A percentile compares a stretch with the other conserved stretches of the same genome.
phyloP scores from a whole-genome alignment of 352 stramenopile species.

The Pythium myriotylum region DNA sequence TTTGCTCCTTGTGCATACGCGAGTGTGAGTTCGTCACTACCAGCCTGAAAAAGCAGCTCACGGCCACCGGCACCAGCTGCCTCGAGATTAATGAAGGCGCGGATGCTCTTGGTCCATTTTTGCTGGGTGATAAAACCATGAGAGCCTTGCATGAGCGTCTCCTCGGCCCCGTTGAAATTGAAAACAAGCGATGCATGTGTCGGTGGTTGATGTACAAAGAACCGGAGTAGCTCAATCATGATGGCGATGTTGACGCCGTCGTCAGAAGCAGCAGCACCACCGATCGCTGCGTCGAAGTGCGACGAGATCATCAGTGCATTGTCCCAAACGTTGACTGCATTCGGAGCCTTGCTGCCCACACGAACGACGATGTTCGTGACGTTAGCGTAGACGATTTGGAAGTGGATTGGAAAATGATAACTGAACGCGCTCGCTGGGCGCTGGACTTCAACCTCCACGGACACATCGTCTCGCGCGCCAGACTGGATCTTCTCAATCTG shows the following conservation, averaged over 20 bases:
- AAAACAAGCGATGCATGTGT: slow-evolving; percentile 64
- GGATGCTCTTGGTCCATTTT: slow-evolving; percentile 66
- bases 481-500: slow-evolving; percentile 63
- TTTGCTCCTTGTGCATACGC: slow-evolving; percentile 71
- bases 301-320: slow-evolving; percentile 76
- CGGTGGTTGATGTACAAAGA: slow-evolving; percentile 45
- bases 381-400: slow-evolving; percentile 87
- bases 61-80: slow-evolving; percentile 66
- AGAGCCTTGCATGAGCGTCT: slow-evolving; percentile 77
- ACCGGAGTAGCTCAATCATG: slow-evolving; percentile 72
- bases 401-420: slow-evolving; percentile 73
- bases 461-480: slow-evolving; percentile 33
- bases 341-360: slow-evolving; percentile 33
- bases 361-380: slow-evolving; percentile 83
- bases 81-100: slow-evolving; percentile 82
- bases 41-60: slow-evolving; percentile 79
- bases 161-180: slow-evolving; percentile 83
- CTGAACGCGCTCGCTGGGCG: slow-evolving; percentile 70
- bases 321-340: slow-evolving; percentile 32
- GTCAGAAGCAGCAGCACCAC: slow-evolving; percentile 65
- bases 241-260: slow-evolving; percentile 83
- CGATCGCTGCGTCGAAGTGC: slow-evolving; percentile 80
- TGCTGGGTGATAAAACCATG: slow-evolving; percentile 85
- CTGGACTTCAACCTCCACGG: slow-evolving; percentile 65
- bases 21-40: slow-evolving; percentile 71